Evolutionary conservation across 2,329 filamentous ascomycete species (phyloP).

Genomic region (Dothistroma septosporum): DNA sequence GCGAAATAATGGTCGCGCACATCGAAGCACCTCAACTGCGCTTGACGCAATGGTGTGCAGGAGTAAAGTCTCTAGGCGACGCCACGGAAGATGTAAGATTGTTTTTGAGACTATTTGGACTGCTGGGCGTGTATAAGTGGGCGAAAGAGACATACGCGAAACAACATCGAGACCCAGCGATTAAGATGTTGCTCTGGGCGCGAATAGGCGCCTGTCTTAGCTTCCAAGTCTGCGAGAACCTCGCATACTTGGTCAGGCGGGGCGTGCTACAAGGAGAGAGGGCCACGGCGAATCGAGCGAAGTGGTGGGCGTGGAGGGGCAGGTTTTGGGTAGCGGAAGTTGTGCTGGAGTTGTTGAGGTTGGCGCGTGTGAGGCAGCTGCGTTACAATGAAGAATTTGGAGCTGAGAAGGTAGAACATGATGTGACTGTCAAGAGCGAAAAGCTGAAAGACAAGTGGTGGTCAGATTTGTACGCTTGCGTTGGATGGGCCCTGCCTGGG

Average conservation of each 20-base stretch:
- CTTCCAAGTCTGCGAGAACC: constrained; percentile 81
- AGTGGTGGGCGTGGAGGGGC: constrained; percentile 67
- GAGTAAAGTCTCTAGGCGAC: constrained; percentile 51
- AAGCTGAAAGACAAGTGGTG: constrained; percentile 51
- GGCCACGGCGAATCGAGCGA: constrained; percentile 47
- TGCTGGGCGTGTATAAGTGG: constrained; percentile 70
- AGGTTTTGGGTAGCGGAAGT: constrained; percentile 79
- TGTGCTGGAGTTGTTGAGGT: constrained; percentile 65
- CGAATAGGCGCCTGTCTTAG: constrained; percentile 64
- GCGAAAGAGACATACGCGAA: constrained; percentile 43
- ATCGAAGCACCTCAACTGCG: constrained; percentile 35
- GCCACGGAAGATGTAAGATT: constrained; percentile 68
- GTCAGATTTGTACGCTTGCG: constrained; percentile 64
- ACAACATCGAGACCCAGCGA: constrained; percentile 41
- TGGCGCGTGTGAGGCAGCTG: constrained; percentile 48
- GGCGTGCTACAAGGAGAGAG: constrained; percentile 55
- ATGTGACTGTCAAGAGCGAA: constrained; percentile 29
- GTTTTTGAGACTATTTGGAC: constrained; percentile 71
- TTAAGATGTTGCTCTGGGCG: constrained; percentile 56
- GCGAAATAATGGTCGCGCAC: constrained; percentile 39
- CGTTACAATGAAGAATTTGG: constrained; percentile 32
- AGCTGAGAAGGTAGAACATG: constrained; percentile 40
- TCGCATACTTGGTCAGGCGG: constrained; percentile 70
- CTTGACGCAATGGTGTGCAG: constrained; percentile 33
- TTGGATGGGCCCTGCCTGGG: constrained; percentile 76